phyloP scores from a whole-genome alignment of 2,329 filamentous ascomycete species.

The Apiospora arundinis region DNA sequence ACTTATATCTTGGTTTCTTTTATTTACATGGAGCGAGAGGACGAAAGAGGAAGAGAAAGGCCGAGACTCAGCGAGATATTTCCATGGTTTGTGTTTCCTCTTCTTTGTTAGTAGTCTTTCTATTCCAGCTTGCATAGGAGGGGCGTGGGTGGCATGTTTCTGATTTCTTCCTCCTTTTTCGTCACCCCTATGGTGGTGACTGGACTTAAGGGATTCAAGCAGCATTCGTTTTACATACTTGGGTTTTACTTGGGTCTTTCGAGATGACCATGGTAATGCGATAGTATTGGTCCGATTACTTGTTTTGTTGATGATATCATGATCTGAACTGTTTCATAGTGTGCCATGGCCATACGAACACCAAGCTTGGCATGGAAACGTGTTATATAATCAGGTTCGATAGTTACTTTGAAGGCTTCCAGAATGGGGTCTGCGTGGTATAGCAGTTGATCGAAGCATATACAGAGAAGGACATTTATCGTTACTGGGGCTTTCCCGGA shows the following conservation, averaged over 20 bases:
- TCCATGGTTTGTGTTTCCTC: background rate
- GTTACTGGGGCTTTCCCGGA: no score
- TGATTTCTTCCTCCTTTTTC: background rate
- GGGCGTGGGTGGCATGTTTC: background rate
- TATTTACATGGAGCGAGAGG: background rate
- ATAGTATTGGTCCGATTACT: background rate
- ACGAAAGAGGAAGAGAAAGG: background rate
- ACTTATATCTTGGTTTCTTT: background rate
- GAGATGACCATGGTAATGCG: background rate
- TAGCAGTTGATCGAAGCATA: no score
- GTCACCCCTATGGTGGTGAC: background rate
- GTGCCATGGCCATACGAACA: no score
- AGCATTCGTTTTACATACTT: slow-evolving; percentile 7
- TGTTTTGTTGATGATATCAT: background rate
- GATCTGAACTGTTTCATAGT: no score
- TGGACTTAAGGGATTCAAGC: background rate
- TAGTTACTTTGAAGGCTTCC: no score
- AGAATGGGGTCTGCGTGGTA: no score
- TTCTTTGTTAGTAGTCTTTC: background rate
- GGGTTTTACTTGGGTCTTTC: background rate
- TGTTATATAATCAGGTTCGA: no score
- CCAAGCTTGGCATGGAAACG: no score
- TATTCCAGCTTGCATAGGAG: background rate
- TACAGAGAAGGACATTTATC: no score
- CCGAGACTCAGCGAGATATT: background rate